Percentiles rank a stretch among this genome's conserved stretches.
Evolutionary conservation across 1,284 basidiomycete species (phyloP).

Genomic region (Cutaneotrichosporon cyanovorans): DNA sequence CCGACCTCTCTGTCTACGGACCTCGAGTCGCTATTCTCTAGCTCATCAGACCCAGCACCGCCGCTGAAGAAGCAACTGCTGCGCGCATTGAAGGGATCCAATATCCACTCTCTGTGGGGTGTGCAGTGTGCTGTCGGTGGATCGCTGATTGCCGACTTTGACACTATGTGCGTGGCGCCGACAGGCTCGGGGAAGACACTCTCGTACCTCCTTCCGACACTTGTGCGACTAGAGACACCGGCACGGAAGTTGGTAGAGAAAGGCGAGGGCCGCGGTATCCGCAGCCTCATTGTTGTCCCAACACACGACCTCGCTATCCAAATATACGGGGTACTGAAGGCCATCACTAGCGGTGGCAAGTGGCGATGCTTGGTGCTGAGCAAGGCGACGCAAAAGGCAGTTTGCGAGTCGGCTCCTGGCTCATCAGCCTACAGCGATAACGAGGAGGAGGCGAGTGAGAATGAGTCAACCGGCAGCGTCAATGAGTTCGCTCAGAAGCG

Average conservation of each 20-base stretch:
- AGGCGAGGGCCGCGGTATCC: slow-evolving; percentile 56
- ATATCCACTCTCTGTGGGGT: slow-evolving; percentile 34
- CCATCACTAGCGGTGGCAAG: slow-evolving; percentile 61
- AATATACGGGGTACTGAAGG: slow-evolving; percentile 73
- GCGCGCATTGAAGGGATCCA: slow-evolving; percentile 18
- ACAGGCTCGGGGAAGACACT: slow-evolving; percentile 93
- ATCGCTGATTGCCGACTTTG: slow-evolving; percentile 53
- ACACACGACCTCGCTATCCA: slow-evolving; percentile 96
- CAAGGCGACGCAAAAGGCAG: slow-evolving; percentile 58
- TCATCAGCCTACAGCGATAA: slow-evolving; percentile 9
- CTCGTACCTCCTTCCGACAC: slow-evolving; percentile 74
- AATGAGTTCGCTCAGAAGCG: neutral
- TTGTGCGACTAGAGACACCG: slow-evolving; percentile 61
- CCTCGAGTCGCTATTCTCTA: slow-evolving; percentile 32
- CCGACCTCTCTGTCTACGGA: slow-evolving; percentile 38
- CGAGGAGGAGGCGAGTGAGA: slow-evolving; percentile 12
- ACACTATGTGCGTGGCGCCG: slow-evolving; percentile 84
- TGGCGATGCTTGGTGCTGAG: slow-evolving; percentile 77
- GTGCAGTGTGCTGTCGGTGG: slow-evolving; percentile 40
- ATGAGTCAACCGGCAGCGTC: neutral
- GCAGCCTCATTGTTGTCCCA: slow-evolving; percentile 78
- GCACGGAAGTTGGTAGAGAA: slow-evolving; percentile 38
- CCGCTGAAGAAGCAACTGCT: slow-evolving; percentile 30
- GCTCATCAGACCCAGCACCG: slow-evolving; percentile 9
- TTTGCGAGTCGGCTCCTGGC: slow-evolving; percentile 37